Evolutionary conservation across 371 early-diverging fungal genomes (phyloP).

Genomic region (Mucor plumbeus): DNA sequence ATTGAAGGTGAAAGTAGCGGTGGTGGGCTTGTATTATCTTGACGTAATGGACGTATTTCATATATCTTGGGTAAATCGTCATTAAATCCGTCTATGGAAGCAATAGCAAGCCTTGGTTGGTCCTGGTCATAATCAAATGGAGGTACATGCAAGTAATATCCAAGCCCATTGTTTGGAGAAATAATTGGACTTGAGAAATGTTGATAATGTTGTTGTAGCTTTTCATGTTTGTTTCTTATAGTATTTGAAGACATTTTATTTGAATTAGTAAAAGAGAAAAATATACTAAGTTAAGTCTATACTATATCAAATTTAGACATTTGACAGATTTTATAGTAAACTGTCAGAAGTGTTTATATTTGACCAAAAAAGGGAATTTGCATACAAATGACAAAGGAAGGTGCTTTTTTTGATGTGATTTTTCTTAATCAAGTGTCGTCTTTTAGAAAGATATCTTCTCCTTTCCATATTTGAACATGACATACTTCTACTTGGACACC

Average conservation of each 20-base stretch:
- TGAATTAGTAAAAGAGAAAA: no score
- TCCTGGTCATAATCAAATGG: neutral
- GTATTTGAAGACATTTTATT: no score
- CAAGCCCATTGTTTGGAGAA: neutral
- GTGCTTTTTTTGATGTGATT: neutral
- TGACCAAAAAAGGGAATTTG: neutral
- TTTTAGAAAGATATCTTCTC: constrained; percentile 46
- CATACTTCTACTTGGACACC: constrained; percentile 72
- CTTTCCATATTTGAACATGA: constrained; percentile 59
- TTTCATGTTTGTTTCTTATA: neutral
- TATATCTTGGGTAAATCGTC: neutral
- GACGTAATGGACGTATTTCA: neutral
- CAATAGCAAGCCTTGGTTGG: neutral
- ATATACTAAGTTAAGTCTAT: neutral
- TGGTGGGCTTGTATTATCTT: neutral
- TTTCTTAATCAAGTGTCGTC: neutral
- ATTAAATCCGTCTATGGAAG: neutral
- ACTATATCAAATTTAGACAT: neutral
- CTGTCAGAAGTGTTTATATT: neutral
- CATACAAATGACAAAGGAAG: neutral
- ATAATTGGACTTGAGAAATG: neutral
- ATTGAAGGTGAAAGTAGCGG: neutral
- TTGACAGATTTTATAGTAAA: neutral
- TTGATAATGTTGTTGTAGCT: neutral
- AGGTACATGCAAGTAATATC: neutral